Conservation (phyloP, 768 basidiomycete genomes). For the Suillus weaverae region DNA sequence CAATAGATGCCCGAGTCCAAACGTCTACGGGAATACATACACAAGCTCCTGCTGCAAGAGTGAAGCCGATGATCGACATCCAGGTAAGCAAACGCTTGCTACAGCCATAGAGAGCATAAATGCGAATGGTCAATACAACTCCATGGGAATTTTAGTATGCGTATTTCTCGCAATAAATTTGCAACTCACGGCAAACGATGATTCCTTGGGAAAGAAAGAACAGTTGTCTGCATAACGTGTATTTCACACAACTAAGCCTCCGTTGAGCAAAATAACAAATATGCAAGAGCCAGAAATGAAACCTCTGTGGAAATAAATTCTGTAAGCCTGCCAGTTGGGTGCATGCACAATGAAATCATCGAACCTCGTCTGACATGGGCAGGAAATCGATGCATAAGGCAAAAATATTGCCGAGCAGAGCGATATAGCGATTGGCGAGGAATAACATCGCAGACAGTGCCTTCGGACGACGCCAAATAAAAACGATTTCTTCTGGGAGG, state of each 20-base stretch:
- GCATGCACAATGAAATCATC: neutral
- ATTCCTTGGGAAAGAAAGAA: neutral
- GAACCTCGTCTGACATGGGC: conserved; percentile 7
- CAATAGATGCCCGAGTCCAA: neutral
- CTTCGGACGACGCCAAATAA: conserved; percentile 46
- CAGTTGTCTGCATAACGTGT: neutral
- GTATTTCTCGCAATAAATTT: neutral
- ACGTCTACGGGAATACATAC: neutral
- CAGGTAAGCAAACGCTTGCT: neutral
- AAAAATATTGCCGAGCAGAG: conserved; percentile 40
- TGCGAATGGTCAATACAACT: neutral
- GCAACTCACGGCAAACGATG: neutral
- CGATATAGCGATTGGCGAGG: conserved; percentile 50
- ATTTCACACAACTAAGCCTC: neutral
- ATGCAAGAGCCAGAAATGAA: neutral
- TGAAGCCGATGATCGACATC: neutral
- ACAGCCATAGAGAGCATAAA: neutral
- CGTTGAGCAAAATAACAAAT: neutral
- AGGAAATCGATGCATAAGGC: conserved; percentile 30
- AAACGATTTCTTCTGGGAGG: conserved; percentile 37
- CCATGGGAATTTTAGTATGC: neutral
- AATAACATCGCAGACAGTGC: conserved; percentile 43
- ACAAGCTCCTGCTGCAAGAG: neutral
- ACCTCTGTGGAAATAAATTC: neutral
- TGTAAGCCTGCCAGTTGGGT: neutral